Conservation (phyloP, 1,284 basidiomycete genomes). For the Meira nashicola region DNA sequence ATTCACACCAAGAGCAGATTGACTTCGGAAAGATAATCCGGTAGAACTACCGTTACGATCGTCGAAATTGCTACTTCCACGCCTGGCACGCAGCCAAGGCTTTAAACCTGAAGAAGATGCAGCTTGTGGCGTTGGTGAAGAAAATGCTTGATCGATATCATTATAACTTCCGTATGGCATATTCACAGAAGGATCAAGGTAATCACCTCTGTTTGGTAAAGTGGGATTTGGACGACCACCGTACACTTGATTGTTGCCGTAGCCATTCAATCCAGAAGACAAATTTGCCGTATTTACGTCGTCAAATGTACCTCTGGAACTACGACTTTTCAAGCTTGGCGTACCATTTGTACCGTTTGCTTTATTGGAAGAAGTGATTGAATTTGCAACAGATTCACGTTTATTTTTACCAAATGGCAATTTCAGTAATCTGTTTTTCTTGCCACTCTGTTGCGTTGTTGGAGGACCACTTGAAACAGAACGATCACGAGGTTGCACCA, state of each 20-base stretch:
- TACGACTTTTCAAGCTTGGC: slow-evolving; percentile 4
- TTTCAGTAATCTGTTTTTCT: slow-evolving; percentile 17
- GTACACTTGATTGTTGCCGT: slow-evolving; percentile 6
- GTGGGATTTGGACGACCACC: slow-evolving; percentile 15
- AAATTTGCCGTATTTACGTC: background rate
- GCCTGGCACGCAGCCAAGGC: slow-evolving; percentile 15
- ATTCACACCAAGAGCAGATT: slow-evolving; percentile 25
- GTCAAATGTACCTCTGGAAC: slow-evolving; percentile 9
- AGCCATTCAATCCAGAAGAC: background rate
- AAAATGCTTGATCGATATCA: slow-evolving; percentile 9
- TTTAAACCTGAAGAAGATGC: too few relatives aligned
- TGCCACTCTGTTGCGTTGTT: background rate
- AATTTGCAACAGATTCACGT: background rate
- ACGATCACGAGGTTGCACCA: too few relatives aligned
- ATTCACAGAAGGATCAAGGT: background rate
- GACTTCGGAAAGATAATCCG: slow-evolving; percentile 23
- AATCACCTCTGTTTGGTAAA: slow-evolving; percentile 11
- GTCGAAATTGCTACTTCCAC: slow-evolving; percentile 19
- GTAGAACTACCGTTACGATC: background rate
- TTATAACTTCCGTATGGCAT: background rate
- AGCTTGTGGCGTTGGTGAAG: too few relatives aligned
- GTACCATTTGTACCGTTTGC: background rate
- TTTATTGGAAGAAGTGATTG: background rate
- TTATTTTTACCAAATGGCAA: slow-evolving; percentile 12
- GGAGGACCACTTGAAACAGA: slow-evolving; percentile 2